Evolutionary conservation across 495 filamentous ascomycete genomes (phyloP), one percentile per base, ranked within the genome.

Genomic region (Penicillium tannophilum): DNA sequence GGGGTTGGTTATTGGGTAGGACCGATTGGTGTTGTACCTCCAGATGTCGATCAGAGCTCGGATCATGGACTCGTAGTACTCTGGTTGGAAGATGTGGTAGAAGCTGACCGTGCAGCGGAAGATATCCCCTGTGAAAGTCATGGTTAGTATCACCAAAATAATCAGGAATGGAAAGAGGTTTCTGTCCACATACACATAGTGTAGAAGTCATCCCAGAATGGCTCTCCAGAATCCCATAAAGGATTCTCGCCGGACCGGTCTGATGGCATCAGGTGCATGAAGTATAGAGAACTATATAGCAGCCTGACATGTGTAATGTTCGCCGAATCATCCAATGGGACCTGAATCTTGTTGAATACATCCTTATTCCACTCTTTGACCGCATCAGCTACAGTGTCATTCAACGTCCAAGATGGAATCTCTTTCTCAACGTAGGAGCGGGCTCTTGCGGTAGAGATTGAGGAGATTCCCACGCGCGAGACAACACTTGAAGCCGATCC

Each of bases 171-270:
- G n/a, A 50, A 44, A 50, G 16, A 4, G 10, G 19, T 41, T 10
- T 10, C 7, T 4, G 26, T 14, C 17, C 19, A 65, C 73, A 63
- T 43, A 73, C 72, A 74, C 56, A 74, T 64, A 5, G 70, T 74
- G 51, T 75, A 75, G 48, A 71, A 72, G 2, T 86, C 87, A 67
- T 91, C 88, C 71, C 85, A 91, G 54, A 85, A 90, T 16, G 88
- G 88, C 73, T 90, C 88, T 9, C 66, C 76, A 24, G 82, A 86
- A 4, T 82, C 61, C 85, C 88, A 91, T 2, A 86, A 60, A 4
- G 87, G 88, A 60, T 90, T 90, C 69, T 91, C 88, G 0, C 88
- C 87, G 0, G 88, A 89, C 57, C 90, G 86, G 57, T 90, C 86
- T 42, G 89, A 88, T 1, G 87, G 88, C 62, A 84, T 87, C 30